A percentile compares a stretch with the other conserved stretches of the same genome.
Conservation (phyloP, 2,329 filamentous ascomycete genomes). For the Pezicula radicicola region DNA sequence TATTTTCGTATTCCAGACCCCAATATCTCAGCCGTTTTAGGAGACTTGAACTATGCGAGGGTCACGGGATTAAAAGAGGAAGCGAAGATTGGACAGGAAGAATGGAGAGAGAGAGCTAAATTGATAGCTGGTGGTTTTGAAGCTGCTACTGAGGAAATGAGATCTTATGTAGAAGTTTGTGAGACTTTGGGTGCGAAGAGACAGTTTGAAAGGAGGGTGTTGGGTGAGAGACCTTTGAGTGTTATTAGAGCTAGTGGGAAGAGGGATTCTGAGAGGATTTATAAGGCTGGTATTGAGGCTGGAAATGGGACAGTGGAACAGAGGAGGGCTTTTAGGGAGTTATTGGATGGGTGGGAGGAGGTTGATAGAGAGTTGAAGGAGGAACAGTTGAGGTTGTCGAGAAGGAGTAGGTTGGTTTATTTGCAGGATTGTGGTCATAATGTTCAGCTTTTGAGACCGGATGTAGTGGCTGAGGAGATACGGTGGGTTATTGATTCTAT, state of each 20-base stretch:
- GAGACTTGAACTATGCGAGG: background rate
- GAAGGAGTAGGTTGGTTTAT: background rate
- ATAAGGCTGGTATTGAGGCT: background rate
- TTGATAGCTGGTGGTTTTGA: background rate
- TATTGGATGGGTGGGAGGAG: background rate
- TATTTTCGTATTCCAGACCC: background rate
- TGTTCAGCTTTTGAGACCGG: constrained; percentile 3
- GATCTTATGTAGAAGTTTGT: background rate
- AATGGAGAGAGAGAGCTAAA: constrained; percentile 1
- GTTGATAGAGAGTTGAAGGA: background rate
- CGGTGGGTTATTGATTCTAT: constrained; percentile 43
- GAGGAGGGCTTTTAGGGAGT: background rate
- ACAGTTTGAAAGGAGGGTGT: background rate
- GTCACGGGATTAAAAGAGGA: constrained; percentile 3
- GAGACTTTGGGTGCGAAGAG: constrained; percentile 1
- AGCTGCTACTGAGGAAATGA: background rate
- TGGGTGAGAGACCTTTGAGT: constrained; percentile 1
- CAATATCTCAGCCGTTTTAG: background rate
- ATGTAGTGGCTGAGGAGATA: constrained; percentile 2
- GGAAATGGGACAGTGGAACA: constrained; percentile 3
- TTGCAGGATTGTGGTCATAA: background rate
- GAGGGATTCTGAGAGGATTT: constrained; percentile 1
- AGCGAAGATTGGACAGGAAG: background rate
- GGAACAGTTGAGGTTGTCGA: background rate
- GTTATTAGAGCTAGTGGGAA: constrained; percentile 1